Conservation (phyloP, 305 asterid genomes). For the Fraxinus baroniana region DNA sequence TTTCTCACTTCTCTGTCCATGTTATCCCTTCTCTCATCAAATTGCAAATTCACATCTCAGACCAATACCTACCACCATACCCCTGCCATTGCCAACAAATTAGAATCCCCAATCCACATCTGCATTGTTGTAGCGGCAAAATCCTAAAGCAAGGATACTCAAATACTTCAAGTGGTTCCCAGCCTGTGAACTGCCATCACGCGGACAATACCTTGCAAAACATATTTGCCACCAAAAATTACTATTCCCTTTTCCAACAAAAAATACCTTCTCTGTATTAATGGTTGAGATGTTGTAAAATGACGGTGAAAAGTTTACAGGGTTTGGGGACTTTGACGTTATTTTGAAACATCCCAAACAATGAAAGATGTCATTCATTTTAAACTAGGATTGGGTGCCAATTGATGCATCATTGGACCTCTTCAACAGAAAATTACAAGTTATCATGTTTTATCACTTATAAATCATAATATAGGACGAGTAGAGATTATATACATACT, state of each 20-base stretch:
- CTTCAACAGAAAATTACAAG: background rate
- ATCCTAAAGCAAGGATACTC: background rate
- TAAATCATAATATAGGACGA: background rate
- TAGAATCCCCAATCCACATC: background rate
- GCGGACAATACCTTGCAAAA: background rate
- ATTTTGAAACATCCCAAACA: background rate
- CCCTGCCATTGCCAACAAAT: background rate
- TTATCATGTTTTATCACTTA: background rate
- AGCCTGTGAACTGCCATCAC: background rate
- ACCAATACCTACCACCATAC: background rate
- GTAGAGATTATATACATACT: background rate
- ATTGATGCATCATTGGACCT: background rate
- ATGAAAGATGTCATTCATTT: background rate
- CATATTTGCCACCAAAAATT: background rate
- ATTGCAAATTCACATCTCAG: background rate
- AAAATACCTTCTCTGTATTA: background rate
- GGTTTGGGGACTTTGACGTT: background rate
- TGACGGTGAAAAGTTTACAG: background rate
- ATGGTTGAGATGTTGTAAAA: background rate
- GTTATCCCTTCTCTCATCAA: background rate
- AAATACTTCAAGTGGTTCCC: background rate
- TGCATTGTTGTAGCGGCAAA: background rate
- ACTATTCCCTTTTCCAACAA: background rate
- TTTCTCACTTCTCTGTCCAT: background rate
- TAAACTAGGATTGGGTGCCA: background rate